phyloP scores from a whole-genome alignment of 345 rosid genomes.

The Brassica juncea region DNA sequence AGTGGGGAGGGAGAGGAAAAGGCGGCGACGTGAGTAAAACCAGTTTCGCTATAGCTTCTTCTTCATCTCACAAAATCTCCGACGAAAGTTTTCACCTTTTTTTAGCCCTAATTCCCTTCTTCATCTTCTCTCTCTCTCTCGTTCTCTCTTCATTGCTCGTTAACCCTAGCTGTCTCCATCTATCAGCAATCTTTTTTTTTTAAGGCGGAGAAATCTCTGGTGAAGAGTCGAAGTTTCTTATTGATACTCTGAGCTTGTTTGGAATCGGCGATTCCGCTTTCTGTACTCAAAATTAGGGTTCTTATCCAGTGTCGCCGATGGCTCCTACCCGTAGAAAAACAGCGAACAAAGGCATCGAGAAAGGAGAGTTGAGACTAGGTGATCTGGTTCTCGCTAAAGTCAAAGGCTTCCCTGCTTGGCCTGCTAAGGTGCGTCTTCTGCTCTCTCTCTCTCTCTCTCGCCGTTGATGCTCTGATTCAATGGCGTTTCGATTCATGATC shows the following conservation, averaged over 20 bases:
- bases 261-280: background rate
- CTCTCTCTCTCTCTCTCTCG: background rate
- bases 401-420: slow-evolving; percentile 97
- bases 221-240: slow-evolving; percentile 13
- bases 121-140: background rate
- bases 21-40: slow-evolving; percentile 31
- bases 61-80: slow-evolving; percentile 9
- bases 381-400: slow-evolving; percentile 98
- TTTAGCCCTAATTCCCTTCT: background rate
- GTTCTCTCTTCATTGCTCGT: background rate
- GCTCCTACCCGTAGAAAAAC: slow-evolving; percentile 82
- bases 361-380: slow-evolving; percentile 73
- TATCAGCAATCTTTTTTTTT: background rate
- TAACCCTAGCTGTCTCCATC: slow-evolving; percentile 8
- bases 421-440: slow-evolving; percentile 72
- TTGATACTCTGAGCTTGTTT: background rate
- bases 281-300: slow-evolving; percentile 35
- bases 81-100: background rate
- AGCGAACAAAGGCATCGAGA: slow-evolving; percentile 57
- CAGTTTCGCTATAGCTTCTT: slow-evolving; percentile 10
- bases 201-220: background rate
- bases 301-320: slow-evolving; percentile 41
- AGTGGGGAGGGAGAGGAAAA: slow-evolving; percentile 2
- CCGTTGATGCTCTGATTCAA: background rate
- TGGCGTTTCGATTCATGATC: background rate